Evolutionary conservation across 2,329 filamentous ascomycete species (phyloP).

Genomic region (Phialophora expanda): DNA sequence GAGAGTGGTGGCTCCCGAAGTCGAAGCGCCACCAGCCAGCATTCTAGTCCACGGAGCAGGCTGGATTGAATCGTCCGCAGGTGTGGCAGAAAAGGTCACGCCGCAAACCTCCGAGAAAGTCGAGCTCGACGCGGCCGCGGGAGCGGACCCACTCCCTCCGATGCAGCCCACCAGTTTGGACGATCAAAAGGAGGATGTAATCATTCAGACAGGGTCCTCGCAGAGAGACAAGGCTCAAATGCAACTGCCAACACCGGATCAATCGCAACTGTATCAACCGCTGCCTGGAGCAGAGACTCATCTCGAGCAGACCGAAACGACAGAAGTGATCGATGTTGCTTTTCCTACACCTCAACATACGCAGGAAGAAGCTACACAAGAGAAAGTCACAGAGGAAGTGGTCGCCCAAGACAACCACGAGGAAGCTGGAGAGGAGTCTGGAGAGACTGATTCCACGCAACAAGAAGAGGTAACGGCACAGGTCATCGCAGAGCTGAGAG

Average conservation of each 20-base stretch:
- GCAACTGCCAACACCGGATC: conserved; percentile 32
- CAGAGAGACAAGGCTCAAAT: background rate
- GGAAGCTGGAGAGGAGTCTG: background rate
- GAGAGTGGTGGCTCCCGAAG: background rate
- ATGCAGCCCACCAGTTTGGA: background rate
- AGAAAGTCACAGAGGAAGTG: background rate
- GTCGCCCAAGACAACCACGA: background rate
- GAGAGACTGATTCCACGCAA: background rate
- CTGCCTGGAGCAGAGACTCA: background rate
- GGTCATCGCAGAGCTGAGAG: background rate
- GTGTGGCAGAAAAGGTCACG: background rate
- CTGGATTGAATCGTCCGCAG: background rate
- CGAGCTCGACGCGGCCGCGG: background rate
- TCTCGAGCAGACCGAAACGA: background rate
- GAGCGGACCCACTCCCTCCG: background rate
- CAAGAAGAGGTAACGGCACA: conserved; percentile 1
- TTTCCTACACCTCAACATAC: conserved; percentile 12
- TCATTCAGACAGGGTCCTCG: background rate
- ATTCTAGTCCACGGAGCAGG: background rate
- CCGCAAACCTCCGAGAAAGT: too few relatives aligned
- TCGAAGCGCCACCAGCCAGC: background rate
- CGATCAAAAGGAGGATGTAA: background rate
- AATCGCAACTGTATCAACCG: conserved; percentile 22
- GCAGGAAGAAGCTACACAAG: conserved; percentile 4
- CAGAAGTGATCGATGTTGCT: background rate